Evolutionary conservation across 441 rosid species (phyloP).

Genomic region (Francoa sonchifolia): DNA sequence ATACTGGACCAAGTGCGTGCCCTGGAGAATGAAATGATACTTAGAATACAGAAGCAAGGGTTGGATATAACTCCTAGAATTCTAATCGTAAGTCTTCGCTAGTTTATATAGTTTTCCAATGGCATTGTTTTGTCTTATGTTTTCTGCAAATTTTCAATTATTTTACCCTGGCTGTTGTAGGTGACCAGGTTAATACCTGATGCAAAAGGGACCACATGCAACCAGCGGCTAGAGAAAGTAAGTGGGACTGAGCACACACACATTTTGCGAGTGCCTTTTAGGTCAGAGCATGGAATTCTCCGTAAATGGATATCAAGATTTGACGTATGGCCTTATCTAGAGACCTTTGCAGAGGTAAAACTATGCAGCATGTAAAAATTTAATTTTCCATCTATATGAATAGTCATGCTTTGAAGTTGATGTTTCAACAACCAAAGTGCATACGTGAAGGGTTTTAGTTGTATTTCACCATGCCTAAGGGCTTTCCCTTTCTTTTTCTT

Average conservation of each 20-base stretch:
- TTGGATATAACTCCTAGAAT: slow-evolving; percentile 74
- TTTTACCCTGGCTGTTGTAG: slow-evolving; percentile 23
- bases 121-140: not conserved
- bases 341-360: slow-evolving; percentile 72
- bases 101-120: not conserved
- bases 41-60: slow-evolving; percentile 77
- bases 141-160: not conserved
- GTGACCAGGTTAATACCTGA: slow-evolving; percentile 90
- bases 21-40: slow-evolving; percentile 77
- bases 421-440: too few relatives aligned
- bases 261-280: slow-evolving; percentile 83
- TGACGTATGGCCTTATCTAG: slow-evolving; percentile 95
- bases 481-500: too few relatives aligned
- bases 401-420: slow-evolving; percentile 1
- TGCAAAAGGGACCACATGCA: slow-evolving; percentile 86
- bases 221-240: slow-evolving; percentile 87
- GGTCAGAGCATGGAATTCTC: slow-evolving; percentile 79
- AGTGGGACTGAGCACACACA: slow-evolving; percentile 77
- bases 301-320: slow-evolving; percentile 95
- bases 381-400: not conserved
- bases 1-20: slow-evolving; percentile 98
- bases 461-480: too few relatives aligned
- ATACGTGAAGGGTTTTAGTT: too few relatives aligned
- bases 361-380: not conserved
- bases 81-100: slow-evolving; percentile 55